Conservation (phyloP, 2,329 filamentous ascomycete genomes). For the Allantophomopsis cytisporea region DNA sequence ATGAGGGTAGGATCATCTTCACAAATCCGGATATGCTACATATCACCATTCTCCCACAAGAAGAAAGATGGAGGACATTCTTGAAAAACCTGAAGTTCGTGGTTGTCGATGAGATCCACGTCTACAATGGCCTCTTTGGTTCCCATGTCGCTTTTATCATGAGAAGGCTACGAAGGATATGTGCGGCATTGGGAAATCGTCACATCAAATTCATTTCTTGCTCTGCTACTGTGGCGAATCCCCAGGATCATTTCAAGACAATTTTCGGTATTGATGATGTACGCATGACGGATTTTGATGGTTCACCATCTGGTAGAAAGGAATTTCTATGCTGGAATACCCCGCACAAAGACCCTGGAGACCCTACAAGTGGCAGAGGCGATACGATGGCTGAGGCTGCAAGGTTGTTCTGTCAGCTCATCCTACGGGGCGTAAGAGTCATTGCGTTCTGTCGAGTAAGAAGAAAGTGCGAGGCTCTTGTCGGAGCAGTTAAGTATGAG, state of each 20-base stretch:
- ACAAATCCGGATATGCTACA: conserved; percentile 99
- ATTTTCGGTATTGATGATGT: conserved; percentile 86
- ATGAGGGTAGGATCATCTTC: conserved; percentile 85
- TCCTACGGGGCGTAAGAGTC: conserved; percentile 76
- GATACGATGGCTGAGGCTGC: conserved; percentile 79
- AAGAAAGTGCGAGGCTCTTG: conserved; percentile 75
- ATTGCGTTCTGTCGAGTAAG: conserved; percentile 88
- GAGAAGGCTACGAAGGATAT: conserved; percentile 75
- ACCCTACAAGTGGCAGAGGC: conserved; percentile 75
- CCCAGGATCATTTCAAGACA: conserved; percentile 77
- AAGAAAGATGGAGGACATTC: conserved; percentile 78
- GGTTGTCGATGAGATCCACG: conserved; percentile 84
- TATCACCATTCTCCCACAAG: conserved; percentile 82
- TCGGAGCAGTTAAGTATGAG: conserved; percentile 68
- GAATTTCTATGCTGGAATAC: conserved; percentile 98
- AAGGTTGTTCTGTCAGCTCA: conserved; percentile 76
- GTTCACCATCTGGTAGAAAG: conserved; percentile 82
- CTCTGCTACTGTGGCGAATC: conserved; percentile 92
- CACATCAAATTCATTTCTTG: conserved; percentile 86
- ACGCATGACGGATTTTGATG: conserved; percentile 75
- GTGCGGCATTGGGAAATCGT: conserved; percentile 77
- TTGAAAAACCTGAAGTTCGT: conserved; percentile 84
- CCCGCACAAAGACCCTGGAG: conserved; percentile 77
- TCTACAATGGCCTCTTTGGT: conserved; percentile 91
- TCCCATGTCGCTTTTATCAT: conserved; percentile 93